Percentiles rank a stretch among this genome's conserved stretches.
Conservation (phyloP, 2,329 filamentous ascomycete genomes). For the Cercospora zeina region DNA sequence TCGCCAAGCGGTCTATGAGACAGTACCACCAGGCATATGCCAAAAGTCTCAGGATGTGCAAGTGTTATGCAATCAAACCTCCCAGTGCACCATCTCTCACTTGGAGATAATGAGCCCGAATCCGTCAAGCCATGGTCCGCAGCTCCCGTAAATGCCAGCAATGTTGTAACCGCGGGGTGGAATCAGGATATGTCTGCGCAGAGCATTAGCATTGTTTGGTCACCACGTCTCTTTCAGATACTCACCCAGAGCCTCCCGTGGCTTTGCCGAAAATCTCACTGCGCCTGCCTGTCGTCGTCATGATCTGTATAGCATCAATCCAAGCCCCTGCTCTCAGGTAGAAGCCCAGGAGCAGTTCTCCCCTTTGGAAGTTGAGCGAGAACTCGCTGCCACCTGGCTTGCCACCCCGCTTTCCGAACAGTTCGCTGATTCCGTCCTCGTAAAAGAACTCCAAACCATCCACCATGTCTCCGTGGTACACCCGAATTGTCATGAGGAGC, state of each 20-base stretch:
- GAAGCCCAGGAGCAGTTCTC: slow-evolving; percentile 87
- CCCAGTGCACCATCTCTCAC: neutral
- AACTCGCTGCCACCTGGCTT: slow-evolving; percentile 71
- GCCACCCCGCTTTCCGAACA: slow-evolving; percentile 81
- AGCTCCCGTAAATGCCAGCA: slow-evolving; percentile 82
- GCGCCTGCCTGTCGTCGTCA: slow-evolving; percentile 84
- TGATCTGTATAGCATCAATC: slow-evolving; percentile 85
- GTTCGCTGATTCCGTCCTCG: slow-evolving; percentile 77
- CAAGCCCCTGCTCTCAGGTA: slow-evolving; percentile 74
- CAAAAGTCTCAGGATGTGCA: neutral
- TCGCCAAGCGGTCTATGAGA: neutral
- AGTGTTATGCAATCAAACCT: slow-evolving; percentile 6
- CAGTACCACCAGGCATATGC: neutral
- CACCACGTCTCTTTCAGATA: slow-evolving; percentile 32
- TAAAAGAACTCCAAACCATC: slow-evolving; percentile 92
- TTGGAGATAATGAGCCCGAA: slow-evolving; percentile 72
- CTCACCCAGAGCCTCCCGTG: slow-evolving; percentile 78
- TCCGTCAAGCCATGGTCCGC: slow-evolving; percentile 77
- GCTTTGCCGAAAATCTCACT: slow-evolving; percentile 83
- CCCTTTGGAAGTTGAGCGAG: slow-evolving; percentile 76
- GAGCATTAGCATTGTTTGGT: slow-evolving; percentile 28
- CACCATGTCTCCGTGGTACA: slow-evolving; percentile 75
- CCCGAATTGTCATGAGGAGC: slow-evolving; percentile 69
- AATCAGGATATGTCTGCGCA: slow-evolving; percentile 74
- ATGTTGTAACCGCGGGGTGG: slow-evolving; percentile 86